Base-by-base conservation (phyloP, 2,329 filamentous ascomycete genomes). In the Lithohypha guttulata region DNA sequence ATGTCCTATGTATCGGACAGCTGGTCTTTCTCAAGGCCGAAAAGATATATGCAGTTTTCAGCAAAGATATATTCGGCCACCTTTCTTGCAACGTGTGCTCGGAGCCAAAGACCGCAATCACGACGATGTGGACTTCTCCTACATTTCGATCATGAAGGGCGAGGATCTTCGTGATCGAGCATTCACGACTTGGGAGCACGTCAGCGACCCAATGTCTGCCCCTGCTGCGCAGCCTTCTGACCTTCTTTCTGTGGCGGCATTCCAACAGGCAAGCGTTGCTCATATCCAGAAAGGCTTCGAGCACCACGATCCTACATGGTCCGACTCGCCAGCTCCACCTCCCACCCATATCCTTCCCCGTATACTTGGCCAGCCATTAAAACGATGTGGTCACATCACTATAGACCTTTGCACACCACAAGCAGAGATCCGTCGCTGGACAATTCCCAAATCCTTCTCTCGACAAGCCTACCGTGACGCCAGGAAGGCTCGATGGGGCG, bases 11-110 rank as follows among this genome's bases (percentile, higher is more conserved):
- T 95, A 94, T 56, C 66, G 71, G 14, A 68, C 70, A 0, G 71
- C 79, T 1, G 85, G 86, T 0, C 68, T 80, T 39, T 77, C 75
- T 39, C 65, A 65, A 19, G 84, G 86, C 4, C 76, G 89, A 40
- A 87, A 86, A 52, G 87, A 96, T 55, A 91, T 81, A 55, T 98
- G 91, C 60, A 83, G 81, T 59, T 96, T 98, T 59, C 73, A 70
- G 46, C 91, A 98, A 62, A 77, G 91, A 32, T 96, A 84, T 56
- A 81, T 86, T 35, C 77, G 87, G 0, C 91, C 91, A 1, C 65
- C 69, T 0, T 95, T 87, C 59, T 69, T 95, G 40, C 85, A 93
- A 56, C 73, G 73, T 32, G 71, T 96, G 32, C 65, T 93, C 14
- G 74, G 76, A 13, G 66, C 66, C 5, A 69, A 62, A 45, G 73